phyloP scores from a whole-genome alignment of 495 filamentous ascomycete genomes.

The Trichocladium uniseriatum region DNA sequence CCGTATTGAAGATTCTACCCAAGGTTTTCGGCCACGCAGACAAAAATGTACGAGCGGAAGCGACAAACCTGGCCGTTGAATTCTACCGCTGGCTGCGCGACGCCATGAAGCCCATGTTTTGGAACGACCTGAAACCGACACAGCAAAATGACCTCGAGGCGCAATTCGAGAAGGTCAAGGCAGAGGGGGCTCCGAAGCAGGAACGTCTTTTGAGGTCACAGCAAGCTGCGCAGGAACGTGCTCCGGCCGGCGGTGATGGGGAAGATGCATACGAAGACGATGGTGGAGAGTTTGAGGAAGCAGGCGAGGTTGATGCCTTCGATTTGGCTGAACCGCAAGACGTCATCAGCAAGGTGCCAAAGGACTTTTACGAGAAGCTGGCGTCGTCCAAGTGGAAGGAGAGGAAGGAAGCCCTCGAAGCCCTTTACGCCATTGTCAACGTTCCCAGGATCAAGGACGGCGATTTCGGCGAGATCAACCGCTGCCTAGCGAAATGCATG shows the following conservation, averaged over 20 bases:
- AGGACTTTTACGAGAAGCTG: constrained; percentile 70
- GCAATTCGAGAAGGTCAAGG: constrained; percentile 84
- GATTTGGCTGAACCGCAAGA: constrained; percentile 89
- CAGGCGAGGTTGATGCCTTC: constrained; percentile 66
- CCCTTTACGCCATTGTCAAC: constrained; percentile 64
- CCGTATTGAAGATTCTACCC: constrained; percentile 80
- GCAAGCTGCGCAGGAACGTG: constrained; percentile 67
- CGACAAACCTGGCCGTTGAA: constrained; percentile 84
- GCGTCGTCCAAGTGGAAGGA: constrained; percentile 97
- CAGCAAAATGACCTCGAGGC: constrained; percentile 93
- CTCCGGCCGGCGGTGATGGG: constrained; percentile 47
- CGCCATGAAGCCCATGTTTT: constrained; percentile 97
- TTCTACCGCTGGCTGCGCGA: constrained; percentile 96
- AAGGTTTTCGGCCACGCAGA: constrained; percentile 94
- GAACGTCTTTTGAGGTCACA: constrained; percentile 83
- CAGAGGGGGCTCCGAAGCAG: constrained; percentile 80
- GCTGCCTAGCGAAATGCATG: constrained; percentile 84
- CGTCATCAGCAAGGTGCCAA: constrained; percentile 73
- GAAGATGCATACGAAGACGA: constrained; percentile 49
- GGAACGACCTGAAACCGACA: constrained; percentile 88
- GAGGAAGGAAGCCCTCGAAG: constrained; percentile 88
- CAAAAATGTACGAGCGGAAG: constrained; percentile 96
- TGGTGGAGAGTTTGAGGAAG: constrained; percentile 58
- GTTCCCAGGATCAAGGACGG: constrained; percentile 88
- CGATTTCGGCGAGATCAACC: constrained; percentile 73